Evolutionary conservation across 768 basidiomycete species (phyloP).

Genomic region (Dentipellis sp.): DNA sequence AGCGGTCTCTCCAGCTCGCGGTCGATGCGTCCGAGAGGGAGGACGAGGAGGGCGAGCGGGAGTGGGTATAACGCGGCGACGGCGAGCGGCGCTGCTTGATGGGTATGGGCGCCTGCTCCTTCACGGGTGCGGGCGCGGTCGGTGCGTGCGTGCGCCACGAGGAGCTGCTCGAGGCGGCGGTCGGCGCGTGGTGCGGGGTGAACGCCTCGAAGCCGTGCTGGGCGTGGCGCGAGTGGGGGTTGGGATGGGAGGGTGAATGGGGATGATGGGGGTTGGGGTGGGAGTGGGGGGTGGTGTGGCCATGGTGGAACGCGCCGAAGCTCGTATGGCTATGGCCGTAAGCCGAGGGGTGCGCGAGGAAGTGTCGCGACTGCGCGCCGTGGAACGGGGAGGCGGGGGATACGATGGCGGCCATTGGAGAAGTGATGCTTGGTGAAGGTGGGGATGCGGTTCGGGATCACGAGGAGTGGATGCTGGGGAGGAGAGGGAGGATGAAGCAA

Average conservation of each 20-base stretch:
- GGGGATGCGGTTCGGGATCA: background rate
- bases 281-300: background rate
- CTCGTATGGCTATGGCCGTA: background rate
- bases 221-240: background rate
- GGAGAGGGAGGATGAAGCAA: background rate
- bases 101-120: background rate
- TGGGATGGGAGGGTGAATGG: too few species aligned
- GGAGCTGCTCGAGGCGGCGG: background rate
- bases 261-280: too few species aligned
- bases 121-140: background rate
- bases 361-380: background rate
- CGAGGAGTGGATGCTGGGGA: background rate
- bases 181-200: constrained; percentile 1
- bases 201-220: constrained; percentile 6
- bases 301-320: background rate
- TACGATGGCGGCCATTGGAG: constrained; percentile 7
- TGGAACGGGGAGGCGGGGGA: background rate
- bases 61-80: background rate
- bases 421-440: background rate
- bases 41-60: background rate
- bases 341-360: background rate
- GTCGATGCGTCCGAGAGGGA: background rate
- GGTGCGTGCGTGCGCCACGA: constrained; percentile 10
- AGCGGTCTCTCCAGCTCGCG: background rate
- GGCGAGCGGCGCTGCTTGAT: background rate